Percentiles rank a stretch among this genome's conserved stretches.
Evolutionary conservation across 2,329 filamentous ascomycete species (phyloP).

Genomic region (Cladophialophora chaetospira): DNA sequence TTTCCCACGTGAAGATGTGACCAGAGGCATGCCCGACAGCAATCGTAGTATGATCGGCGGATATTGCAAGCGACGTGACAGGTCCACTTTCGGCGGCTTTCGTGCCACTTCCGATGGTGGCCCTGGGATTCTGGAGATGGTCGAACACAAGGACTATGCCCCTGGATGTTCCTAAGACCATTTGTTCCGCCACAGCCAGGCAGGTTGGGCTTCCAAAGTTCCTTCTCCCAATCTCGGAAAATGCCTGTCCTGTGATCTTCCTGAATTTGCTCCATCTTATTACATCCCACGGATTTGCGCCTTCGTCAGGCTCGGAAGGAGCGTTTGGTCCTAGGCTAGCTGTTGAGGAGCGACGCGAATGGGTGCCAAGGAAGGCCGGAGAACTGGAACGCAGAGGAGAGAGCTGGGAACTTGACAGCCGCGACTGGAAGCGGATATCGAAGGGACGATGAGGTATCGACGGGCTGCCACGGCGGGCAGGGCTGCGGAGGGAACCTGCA

Average conservation of each 20-base stretch:
- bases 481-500: conserved; percentile 46
- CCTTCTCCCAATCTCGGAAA: conserved; percentile 87
- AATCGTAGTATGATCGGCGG: conserved; percentile 89
- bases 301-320: conserved; percentile 65
- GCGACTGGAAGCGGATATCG: conserved; percentile 89
- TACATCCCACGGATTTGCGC: conserved; percentile 90
- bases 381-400: conserved; percentile 69
- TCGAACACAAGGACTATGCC: conserved; percentile 95
- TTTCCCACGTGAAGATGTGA: conserved; percentile 96
- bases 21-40: conserved; percentile 88
- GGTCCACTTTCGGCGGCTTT: conserved; percentile 92
- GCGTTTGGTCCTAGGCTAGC: conserved; percentile 66
- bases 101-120: conserved; percentile 89
- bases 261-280: conserved; percentile 92
- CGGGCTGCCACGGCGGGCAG: conserved; percentile 68
- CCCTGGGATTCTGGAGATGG: conserved; percentile 92
- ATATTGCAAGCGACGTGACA: conserved; percentile 83
- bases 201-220: conserved; percentile 93
- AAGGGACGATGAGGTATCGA: conserved; percentile 88
- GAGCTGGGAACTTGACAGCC: conserved; percentile 64
- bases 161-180: conserved; percentile 90
- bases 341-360: conserved; percentile 79
- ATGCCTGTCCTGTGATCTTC: conserved; percentile 85
- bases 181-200: conserved; percentile 81
- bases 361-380: conserved; percentile 72